phyloP scores from a whole-genome alignment of 2,329 filamentous ascomycete genomes.

The Cyphellophora europaea region DNA sequence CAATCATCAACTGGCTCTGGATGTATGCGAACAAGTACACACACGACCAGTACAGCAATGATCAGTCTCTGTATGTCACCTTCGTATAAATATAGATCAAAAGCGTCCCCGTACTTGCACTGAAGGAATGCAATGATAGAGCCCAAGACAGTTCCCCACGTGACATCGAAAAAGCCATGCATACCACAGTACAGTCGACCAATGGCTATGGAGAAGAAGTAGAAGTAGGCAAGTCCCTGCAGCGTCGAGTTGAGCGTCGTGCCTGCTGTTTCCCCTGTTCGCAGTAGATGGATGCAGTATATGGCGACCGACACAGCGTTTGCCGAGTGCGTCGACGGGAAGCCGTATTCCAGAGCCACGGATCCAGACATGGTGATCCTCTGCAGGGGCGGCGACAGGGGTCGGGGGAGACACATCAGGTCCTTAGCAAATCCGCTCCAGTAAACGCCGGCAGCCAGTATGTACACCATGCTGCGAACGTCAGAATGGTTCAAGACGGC shows the following conservation, averaged over 20 bases:
- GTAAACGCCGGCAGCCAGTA: conserved; percentile 70
- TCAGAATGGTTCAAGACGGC: conserved; percentile 17
- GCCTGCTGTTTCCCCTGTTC: conserved; percentile 33
- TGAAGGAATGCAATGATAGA: conserved; percentile 51
- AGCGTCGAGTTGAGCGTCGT: conserved; percentile 46
- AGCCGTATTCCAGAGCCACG: conserved; percentile 90
- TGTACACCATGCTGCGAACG: conserved; percentile 57
- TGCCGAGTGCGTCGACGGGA: conserved; percentile 92
- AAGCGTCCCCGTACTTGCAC: conserved; percentile 43
- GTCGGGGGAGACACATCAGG: conserved; percentile 81
- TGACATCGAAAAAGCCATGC: conserved; percentile 92
- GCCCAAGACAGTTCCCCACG: conserved; percentile 70
- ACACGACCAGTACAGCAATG: conserved; percentile 55
- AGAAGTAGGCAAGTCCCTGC: conserved; percentile 67
- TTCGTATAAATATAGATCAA: conserved; percentile 61
- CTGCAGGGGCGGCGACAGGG: conserved; percentile 81
- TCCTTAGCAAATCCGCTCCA: conserved; percentile 93
- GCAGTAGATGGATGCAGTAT: conserved; percentile 66
- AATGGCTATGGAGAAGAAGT: conserved; percentile 79
- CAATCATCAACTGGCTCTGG: conserved; percentile 95
- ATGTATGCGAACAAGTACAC: conserved; percentile 75
- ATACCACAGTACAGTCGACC: conserved; percentile 95
- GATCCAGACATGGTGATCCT: conserved; percentile 97
- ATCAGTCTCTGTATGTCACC: conserved; percentile 57
- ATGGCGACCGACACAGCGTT: conserved; percentile 92